A percentile compares a stretch with the other conserved stretches of the same genome.
Evolutionary conservation across 805 yeast species (phyloP).

Genomic region (Scheffersomyces spartinae): DNA sequence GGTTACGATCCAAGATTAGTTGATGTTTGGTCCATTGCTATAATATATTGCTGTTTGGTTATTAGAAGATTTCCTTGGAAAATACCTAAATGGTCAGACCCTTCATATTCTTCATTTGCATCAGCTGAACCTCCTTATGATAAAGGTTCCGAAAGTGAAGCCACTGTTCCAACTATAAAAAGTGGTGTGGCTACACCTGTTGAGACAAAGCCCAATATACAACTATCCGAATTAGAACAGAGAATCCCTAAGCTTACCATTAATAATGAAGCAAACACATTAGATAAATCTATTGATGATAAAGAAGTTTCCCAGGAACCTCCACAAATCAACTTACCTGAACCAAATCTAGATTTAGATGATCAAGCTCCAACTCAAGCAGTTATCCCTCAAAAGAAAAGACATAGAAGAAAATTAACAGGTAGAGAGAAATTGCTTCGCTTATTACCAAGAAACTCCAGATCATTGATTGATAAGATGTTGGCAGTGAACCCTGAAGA

Average conservation of each 20-base stretch:
- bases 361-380: conserved; percentile 1
- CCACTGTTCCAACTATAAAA: not conserved
- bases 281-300: conserved; percentile 18
- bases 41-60: conserved; percentile 84
- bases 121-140: conserved; percentile 8
- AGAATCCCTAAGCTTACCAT: conserved; percentile 9
- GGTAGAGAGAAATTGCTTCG: conserved; percentile 71
- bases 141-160: conserved; percentile 2
- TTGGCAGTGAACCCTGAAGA: conserved; percentile 44
- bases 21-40: conserved; percentile 91
- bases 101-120: conserved; percentile 59
- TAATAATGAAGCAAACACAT: conserved; percentile 1
- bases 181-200: not conserved
- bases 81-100: conserved; percentile 69
- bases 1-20: conserved; percentile 79
- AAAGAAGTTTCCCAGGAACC: conserved; percentile 2
- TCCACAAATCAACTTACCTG: conserved; percentile 1
- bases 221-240: conserved; percentile 6
- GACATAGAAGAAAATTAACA: conserved; percentile 12
- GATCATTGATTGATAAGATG: conserved; percentile 55
- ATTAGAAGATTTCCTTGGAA: conserved; percentile 92
- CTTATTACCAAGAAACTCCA: conserved; percentile 56
- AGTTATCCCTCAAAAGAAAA: conserved; percentile 1
- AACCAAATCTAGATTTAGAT: conserved; percentile 1
- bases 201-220: conserved; percentile 1